Evolutionary conservation across 1,139 yeast genomes (phyloP).

Genomic region (Yamadazyma atmosphaerica): DNA sequence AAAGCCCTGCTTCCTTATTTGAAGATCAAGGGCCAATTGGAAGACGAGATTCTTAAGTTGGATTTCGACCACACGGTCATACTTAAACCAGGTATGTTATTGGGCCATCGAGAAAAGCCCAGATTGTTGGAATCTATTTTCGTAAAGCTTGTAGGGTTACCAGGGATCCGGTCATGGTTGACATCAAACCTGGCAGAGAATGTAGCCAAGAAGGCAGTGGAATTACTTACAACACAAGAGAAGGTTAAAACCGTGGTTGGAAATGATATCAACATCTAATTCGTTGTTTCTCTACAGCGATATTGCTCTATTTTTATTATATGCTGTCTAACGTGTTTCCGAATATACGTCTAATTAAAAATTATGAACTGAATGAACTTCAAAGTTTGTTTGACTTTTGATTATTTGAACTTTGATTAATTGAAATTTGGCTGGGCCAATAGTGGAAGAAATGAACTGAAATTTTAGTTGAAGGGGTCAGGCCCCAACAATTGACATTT

Average conservation of each 20-base stretch:
- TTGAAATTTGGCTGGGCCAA: too few relatives aligned
- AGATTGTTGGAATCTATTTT: constrained; percentile 16
- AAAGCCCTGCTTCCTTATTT: constrained; percentile 57
- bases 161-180: not conserved
- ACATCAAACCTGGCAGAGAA: not conserved
- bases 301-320: not conserved
- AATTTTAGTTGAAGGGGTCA: too few relatives aligned
- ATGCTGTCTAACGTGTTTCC: not conserved
- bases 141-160: not conserved
- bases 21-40: constrained; percentile 64
- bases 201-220: not conserved
- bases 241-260: not conserved
- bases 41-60: constrained; percentile 55
- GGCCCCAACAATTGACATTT: constrained; percentile 29
- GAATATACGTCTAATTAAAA: not conserved
- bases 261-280: too few relatives aligned
- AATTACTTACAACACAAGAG: not conserved
- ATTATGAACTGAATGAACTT: too few relatives aligned
- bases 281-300: too few relatives aligned
- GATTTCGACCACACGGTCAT: constrained; percentile 68
- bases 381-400: too few relatives aligned
- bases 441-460: not conserved
- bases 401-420: too few relatives aligned
- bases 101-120: constrained; percentile 56
- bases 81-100: constrained; percentile 66